A percentile compares a stretch with the other conserved stretches of the same genome.
Evolutionary conservation across 129 eudicot genomes (phyloP).

Genomic region (Glebionis coronaria): DNA sequence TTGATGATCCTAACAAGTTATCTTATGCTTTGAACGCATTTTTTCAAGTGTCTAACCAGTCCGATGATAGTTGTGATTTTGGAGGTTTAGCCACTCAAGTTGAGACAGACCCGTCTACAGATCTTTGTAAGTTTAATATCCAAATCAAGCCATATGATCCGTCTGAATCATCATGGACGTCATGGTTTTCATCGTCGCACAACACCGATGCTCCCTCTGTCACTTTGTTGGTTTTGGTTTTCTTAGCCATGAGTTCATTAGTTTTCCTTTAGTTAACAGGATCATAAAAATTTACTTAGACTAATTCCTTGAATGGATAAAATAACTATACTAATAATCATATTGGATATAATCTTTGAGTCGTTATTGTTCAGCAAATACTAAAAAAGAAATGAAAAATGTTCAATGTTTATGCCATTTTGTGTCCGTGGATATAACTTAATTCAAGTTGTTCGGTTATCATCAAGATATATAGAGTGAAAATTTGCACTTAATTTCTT

Average conservation of each 20-base stretch:
- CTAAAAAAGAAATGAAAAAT: not conserved
- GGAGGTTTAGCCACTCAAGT: conserved; percentile 46
- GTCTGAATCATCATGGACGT: too few species aligned
- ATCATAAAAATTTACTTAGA: not conserved
- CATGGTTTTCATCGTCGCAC: too few species aligned
- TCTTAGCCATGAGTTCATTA: conserved; percentile 14
- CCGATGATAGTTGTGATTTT: too few species aligned
- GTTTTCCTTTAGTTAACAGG: conserved; percentile 8
- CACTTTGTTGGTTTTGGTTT: conserved; percentile 5
- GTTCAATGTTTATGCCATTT: not conserved
- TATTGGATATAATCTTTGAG: not conserved
- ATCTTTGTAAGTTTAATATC: conserved; percentile 34
- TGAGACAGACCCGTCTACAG: conserved; percentile 28
- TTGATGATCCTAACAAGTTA: conserved; percentile 10
- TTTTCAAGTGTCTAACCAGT: conserved; percentile 49
- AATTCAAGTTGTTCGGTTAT: too few species aligned
- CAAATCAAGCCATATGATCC: conserved; percentile 19
- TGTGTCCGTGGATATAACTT: too few species aligned
- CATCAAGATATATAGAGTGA: too few species aligned
- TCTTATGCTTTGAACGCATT: conserved; percentile 61
- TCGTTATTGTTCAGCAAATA: not conserved
- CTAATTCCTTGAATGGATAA: not conserved
- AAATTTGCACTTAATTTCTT: too few species aligned
- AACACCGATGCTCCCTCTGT: not conserved
- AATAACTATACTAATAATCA: conserved; percentile 10